Conservation (phyloP, 164 flowering plant species). For the Vitis amurensis region DNA sequence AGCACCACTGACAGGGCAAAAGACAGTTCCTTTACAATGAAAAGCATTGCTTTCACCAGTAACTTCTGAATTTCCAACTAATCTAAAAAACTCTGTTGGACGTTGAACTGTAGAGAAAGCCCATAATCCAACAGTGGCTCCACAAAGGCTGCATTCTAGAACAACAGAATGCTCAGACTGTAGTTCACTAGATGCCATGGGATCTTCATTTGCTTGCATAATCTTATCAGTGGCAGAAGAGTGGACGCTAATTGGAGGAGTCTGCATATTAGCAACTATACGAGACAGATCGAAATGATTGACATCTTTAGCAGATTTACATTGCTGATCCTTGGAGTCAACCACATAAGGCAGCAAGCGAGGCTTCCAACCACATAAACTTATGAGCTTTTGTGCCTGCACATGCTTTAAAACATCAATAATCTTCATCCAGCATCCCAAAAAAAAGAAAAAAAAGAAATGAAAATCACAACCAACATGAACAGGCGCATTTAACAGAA, state of each 20-base stretch:
- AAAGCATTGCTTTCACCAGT: slow-evolving; percentile 21
- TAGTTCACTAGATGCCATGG: slow-evolving; percentile 8
- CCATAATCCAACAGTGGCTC: slow-evolving; percentile 92
- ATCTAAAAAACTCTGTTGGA: slow-evolving; percentile 67
- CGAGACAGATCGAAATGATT: slow-evolving; percentile 17
- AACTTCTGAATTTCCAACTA: slow-evolving; percentile 59
- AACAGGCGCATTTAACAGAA: not conserved
- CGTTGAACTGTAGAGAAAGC: slow-evolving; percentile 59
- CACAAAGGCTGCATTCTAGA: slow-evolving; percentile 84
- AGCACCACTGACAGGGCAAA: slow-evolving; percentile 4
- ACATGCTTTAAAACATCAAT: slow-evolving; percentile 13
- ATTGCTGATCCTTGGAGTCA: slow-evolving; percentile 44
- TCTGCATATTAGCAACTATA: slow-evolving; percentile 23
- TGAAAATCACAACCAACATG: too few relatives aligned
- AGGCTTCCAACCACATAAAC: slow-evolving; percentile 95
- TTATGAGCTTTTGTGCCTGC: slow-evolving; percentile 85
- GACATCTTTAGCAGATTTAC: slow-evolving; percentile 30
- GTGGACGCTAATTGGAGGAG: slow-evolving; percentile 16
- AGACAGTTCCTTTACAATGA: too few relatives aligned
- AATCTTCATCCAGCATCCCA: not conserved
- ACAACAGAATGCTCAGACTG: slow-evolving; percentile 74
- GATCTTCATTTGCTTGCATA: slow-evolving; percentile 24
- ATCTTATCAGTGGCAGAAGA: slow-evolving; percentile 26
- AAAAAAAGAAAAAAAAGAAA: too few relatives aligned
- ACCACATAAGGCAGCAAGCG: slow-evolving; percentile 74